Base-by-base conservation (phyloP, 345 rosid species). In the Boechera stricta region DNA sequence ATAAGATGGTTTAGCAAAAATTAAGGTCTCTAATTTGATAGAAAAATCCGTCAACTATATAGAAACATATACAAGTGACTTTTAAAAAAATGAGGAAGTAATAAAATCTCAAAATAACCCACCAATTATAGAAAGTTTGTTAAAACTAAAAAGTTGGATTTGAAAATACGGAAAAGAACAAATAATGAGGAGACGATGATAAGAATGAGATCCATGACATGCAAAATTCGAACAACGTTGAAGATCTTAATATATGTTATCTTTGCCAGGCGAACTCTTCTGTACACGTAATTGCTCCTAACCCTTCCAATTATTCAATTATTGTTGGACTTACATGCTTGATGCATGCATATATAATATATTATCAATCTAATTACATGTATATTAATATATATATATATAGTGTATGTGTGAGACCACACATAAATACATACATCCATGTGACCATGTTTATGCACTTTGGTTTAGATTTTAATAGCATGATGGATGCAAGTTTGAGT, bases 211-310 rank as follows among this genome's bases (percentile, higher is more conserved):
- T 49, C 18, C 47, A 61, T 52, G 69, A 56, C 71, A 77, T 63
- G 71, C 80, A 77, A 69, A 15, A 39, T 52, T 8, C 32, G 76
- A 70, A 71, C 76, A 77, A 60, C 69, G 52, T 70, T 64, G 57
- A 44, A 61, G 58, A 16, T 55, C 28, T 24, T 64, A 77, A 26
- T 70, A 35, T 51, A 71, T 64, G 64, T 77, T 64, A 64, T 71
- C 72, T 47, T 70, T 71, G 80, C 71, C 76, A 71, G 76, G 7
- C 49, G 45, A 71, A n/a, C 65, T 45, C 31, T 44, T 65, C 75
- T 70, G 72, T 64, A 28, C 26, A 77, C 65, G 32, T 69, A 71
- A 64, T 62, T 29, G 41, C 44, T 35, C 56, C 48, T 52, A 60
- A 52, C 54, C 60, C 10, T 21, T 51, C 64, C 26, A 69, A 69